Evolutionary conservation across 352 stramenopile genomes (phyloP), one percentile per base, ranked within the genome.

Genomic region (Thraustotheca clavata): DNA sequence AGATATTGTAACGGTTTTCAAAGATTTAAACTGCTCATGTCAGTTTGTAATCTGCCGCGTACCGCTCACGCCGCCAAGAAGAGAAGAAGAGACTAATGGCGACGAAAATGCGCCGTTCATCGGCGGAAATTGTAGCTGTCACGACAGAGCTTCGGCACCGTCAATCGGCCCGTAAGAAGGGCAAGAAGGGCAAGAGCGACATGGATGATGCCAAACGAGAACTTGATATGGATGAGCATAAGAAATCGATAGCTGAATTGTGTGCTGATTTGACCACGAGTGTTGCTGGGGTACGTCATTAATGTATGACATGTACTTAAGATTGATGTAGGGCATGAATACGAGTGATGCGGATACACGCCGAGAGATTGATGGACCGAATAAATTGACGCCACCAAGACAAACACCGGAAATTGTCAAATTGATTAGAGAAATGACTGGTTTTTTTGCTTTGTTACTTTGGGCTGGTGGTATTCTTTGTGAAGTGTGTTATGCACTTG

Each of bases 221-320:
- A 63, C 73, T 91, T 33, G 73, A 83, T n/a, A 91, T 91, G 82
- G 71, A 83, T 47, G 82, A 91, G 69, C 79, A 91, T 69, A 89
- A 89, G 59, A 73, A 86, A 68, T 84, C 76, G 41, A 66, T 85
- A 16, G 68, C 79, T 5, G 82, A 91, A 47, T 60, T 91, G 8
- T 69, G 86, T 2, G 82, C 82, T 0, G 80, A 91, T 11, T 69
- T 91, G 9, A 73, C 72, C 18, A 86, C 79, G 0, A 75, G 87
- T 33, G 57, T 66, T 0, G 49, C 71, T 7, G 80, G 81, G n/a
- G 77, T 84, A 71, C 60, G 76, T 73, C 16, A 16, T n/a, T 12
- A 1, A 24, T 63, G 18, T 41, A 29, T 18, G 40, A 69, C n/a
- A 52, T n/a, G 57, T 36, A 27, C 22, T 26, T n/a, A 35, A 69